A percentile compares a stretch with the other conserved stretches of the same genome.
These are phyloP conservation scores for Diplodia sapinea DNA, from an alignment of 2,329 filamentous ascomycete genomes.

Conservation along the genomic window DNA sequence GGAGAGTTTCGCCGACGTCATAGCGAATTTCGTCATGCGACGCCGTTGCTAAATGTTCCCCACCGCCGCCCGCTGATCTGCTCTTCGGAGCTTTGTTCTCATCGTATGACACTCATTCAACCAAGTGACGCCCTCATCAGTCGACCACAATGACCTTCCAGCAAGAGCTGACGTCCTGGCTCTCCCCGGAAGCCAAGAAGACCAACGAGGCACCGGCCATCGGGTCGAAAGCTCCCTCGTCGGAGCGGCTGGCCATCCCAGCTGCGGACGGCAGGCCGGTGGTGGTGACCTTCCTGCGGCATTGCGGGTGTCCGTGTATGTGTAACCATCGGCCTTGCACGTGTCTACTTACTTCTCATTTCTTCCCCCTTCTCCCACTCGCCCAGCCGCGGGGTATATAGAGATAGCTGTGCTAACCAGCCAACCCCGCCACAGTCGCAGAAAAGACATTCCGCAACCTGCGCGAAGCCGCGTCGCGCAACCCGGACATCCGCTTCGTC, in stretches of 20 bases:
- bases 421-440: constrained; percentile 58
- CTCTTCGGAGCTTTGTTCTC: neutral
- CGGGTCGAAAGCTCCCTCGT: constrained; percentile 62
- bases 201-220: constrained; percentile 56
- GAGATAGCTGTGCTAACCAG: neutral
- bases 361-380: no score
- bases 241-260: constrained; percentile 60
- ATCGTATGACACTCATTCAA: neutral
- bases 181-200: constrained; percentile 41
- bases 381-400: no score
- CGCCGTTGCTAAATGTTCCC: constrained; percentile 10
- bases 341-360: neutral
- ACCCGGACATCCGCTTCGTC: constrained; percentile 42
- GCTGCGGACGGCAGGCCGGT: constrained; percentile 59
- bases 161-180: constrained; percentile 53
- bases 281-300: constrained; percentile 70
- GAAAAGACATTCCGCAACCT: constrained; percentile 65
- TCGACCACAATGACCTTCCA: constrained; percentile 44
- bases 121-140: neutral
- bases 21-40: constrained; percentile 4
- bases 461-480: constrained; percentile 38
- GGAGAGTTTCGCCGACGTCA: constrained; percentile 15
- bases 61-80: neutral
- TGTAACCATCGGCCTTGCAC: constrained; percentile 20
- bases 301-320: constrained; percentile 77